Evolutionary conservation across 257 asterid genomes (phyloP).

Genomic region (Eustoma russellianum): DNA sequence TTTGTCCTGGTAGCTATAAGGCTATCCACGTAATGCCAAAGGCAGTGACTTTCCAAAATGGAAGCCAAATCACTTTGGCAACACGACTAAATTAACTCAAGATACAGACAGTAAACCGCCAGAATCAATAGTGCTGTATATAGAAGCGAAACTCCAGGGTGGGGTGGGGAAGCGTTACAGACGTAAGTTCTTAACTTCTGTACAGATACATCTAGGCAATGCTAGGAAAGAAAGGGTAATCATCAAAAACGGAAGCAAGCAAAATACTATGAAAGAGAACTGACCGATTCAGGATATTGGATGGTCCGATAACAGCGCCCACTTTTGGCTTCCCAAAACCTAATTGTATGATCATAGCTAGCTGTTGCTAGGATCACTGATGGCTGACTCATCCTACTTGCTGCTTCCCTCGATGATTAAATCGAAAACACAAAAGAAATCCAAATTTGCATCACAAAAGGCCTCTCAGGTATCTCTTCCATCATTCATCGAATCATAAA

Average conservation of each 20-base stretch:
- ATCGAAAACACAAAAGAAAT: neutral
- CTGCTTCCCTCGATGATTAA: constrained; percentile 6
- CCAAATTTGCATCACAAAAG: neutral
- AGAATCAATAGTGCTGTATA: too few relatives aligned
- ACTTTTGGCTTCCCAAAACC: constrained; percentile 94
- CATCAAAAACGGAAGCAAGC: neutral
- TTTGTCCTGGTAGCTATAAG: too few relatives aligned
- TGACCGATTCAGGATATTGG: constrained; percentile 92
- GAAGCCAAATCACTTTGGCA: too few relatives aligned
- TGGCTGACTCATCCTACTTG: constrained; percentile 61
- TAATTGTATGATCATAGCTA: constrained; percentile 96
- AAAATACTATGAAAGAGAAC: constrained; percentile 4
- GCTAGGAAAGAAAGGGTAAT: neutral
- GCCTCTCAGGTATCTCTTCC: neutral
- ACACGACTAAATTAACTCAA: too few relatives aligned
- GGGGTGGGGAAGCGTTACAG: too few relatives aligned
- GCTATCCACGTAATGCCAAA: too few relatives aligned
- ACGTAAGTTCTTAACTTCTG: too few relatives aligned
- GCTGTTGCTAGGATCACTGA: constrained; percentile 94
- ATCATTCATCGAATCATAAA: neutral
- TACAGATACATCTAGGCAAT: neutral
- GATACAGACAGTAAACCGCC: too few relatives aligned
- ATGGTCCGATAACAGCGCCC: constrained; percentile 88
- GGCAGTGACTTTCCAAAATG: too few relatives aligned
- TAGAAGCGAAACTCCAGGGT: too few relatives aligned